Evolutionary conservation across 2,329 filamentous ascomycete species (phyloP), one percentile per base, ranked within the genome.

Genomic region (Lecanoromycetidae sp.): DNA sequence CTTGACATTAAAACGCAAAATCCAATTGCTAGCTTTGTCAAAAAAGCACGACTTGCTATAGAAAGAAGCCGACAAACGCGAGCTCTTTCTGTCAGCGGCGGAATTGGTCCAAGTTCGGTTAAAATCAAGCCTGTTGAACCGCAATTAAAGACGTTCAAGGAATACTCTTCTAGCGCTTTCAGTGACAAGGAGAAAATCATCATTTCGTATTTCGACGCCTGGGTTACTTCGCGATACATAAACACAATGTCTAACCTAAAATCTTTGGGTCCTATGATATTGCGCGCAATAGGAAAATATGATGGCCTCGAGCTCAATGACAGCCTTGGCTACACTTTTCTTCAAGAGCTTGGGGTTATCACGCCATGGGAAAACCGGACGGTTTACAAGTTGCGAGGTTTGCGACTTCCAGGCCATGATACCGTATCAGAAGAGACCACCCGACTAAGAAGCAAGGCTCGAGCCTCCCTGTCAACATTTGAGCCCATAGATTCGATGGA

Each of bases 321-420:
- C 12, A 52, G 55, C 6, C 66, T 70, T 27, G 67, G 70, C 29
- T 63, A 63, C 40, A 54, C 76, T 13, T 72, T 81, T 44, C 57
- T 82, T 23, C 76, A 80, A 55, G 78, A 82, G 54, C 62, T 81
- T 19, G 78, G 78, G 2, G 72, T 76, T 0, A 60, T 79, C n/a
- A 58, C 71, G 7, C 77, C 78, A 0, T 76, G 72, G 65, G 72
- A 76, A 52, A 77, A 79, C 51, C 61, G 70, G 13, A 57, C 66
- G 13, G 59, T 73, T 0, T 71, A 74, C 37, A 30, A 30, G 8
- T 69, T 76, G 43, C 68, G 70, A 48, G 66, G 69, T 46, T 60
- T 79, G 10, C 65, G 71, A 53, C 66, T 79, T 17, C 76, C 76
- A 5, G 62, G 63, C 5, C 62, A 69, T 49, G 37, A 41, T 8